Evolutionary conservation across 352 stramenopile species (phyloP).

Genomic region (Phytophthora agathidicida): DNA sequence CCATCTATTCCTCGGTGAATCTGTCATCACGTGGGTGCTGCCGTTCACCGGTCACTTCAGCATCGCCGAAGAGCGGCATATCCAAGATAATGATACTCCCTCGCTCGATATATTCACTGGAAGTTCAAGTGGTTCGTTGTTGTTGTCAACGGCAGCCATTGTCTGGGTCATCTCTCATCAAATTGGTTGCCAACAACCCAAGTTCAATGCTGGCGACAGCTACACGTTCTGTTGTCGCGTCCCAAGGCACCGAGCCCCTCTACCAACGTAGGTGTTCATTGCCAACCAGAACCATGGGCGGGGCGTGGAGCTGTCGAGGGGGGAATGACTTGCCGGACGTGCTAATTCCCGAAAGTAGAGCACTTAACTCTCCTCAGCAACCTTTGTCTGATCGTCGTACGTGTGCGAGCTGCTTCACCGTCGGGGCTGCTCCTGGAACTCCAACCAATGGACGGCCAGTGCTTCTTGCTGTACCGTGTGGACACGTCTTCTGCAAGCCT

Average conservation of each 20-base stretch:
- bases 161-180: too few species aligned
- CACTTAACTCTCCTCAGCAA: neutral
- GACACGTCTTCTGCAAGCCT: slow-evolving; percentile 32
- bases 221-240: slow-evolving; percentile 4
- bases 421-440: neutral
- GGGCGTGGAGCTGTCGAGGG: slow-evolving; percentile 5
- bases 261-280: neutral
- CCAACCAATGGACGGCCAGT: slow-evolving; percentile 1
- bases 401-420: slow-evolving; percentile 26
- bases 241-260: too few species aligned
- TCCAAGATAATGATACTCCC: too few species aligned
- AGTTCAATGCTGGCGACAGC: too few species aligned
- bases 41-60: too few species aligned
- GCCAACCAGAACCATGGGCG: slow-evolving; percentile 8
- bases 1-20: too few species aligned
- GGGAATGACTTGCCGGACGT: neutral
- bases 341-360: neutral
- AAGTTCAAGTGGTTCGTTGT: too few species aligned
- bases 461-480: slow-evolving; percentile 25
- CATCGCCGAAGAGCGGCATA: too few species aligned
- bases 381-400: neutral
- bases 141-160: too few species aligned
- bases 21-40: too few species aligned
- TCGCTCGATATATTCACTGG: too few species aligned
- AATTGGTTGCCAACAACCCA: too few species aligned